Evolutionary conservation across 2,329 filamentous ascomycete genomes (phyloP).

Genomic region (Ophiocordyceps robertsii): DNA sequence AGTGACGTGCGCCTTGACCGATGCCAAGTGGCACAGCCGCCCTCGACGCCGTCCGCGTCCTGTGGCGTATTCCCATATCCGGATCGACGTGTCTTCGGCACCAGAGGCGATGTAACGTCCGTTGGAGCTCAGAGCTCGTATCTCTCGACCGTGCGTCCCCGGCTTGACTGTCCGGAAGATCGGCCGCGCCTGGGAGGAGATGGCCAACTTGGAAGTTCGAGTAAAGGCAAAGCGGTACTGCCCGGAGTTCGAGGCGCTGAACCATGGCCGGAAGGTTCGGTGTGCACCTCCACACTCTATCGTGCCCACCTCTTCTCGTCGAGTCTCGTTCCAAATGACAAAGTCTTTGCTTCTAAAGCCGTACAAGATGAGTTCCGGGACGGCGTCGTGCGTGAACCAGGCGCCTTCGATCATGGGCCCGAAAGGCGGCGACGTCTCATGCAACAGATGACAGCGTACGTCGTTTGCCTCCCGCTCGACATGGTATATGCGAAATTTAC

Average conservation of each 20-base stretch:
- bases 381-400: constrained; percentile 33
- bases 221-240: constrained; percentile 56
- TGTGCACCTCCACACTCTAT: constrained; percentile 80
- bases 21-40: constrained; percentile 38
- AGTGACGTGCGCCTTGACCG: constrained; percentile 64
- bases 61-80: constrained; percentile 46
- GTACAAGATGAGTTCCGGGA: constrained; percentile 52
- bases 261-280: constrained; percentile 51
- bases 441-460: constrained; percentile 34
- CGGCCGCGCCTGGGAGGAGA: constrained; percentile 28
- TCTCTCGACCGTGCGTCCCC: constrained; percentile 79
- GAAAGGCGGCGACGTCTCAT: constrained; percentile 57
- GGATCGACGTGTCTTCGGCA: constrained; percentile 61
- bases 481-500: constrained; percentile 55
- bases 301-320: constrained; percentile 53
- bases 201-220: constrained; percentile 42
- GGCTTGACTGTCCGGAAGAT: constrained; percentile 38
- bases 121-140: constrained; percentile 39
- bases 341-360: constrained; percentile 75
- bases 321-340: constrained; percentile 66
- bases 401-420: constrained; percentile 65
- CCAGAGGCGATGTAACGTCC: constrained; percentile 44
- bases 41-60: constrained; percentile 2
- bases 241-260: constrained; percentile 16
- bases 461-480: constrained; percentile 13